phyloP scores from a whole-genome alignment of 495 filamentous ascomycete genomes.

The Lepidopterella palustris region DNA sequence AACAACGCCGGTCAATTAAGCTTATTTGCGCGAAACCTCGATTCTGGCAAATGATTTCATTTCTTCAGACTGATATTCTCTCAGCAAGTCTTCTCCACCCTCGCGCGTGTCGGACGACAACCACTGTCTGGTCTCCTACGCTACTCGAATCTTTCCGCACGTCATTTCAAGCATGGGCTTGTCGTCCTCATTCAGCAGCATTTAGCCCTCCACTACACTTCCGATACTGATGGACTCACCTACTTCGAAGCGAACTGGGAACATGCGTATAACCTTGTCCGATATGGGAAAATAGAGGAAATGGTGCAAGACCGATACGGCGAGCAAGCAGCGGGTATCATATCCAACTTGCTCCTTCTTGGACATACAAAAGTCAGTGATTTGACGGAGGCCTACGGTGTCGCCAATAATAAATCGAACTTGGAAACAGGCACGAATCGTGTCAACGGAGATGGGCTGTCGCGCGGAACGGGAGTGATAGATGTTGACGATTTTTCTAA shows the following conservation, averaged over 20 bases:
- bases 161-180: conserved; percentile 69
- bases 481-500: background rate
- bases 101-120: conserved; percentile 73
- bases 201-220: conserved; percentile 68
- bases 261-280: conserved; percentile 70
- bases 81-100: conserved; percentile 59
- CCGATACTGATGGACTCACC: conserved; percentile 54
- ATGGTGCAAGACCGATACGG: conserved; percentile 66
- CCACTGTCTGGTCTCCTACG: conserved; percentile 57
- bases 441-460: background rate
- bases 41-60: too few species aligned
- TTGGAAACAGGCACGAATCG: background rate
- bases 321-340: conserved; percentile 57
- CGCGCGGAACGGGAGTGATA: background rate
- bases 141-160: conserved; percentile 58
- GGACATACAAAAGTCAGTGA: conserved; percentile 72
- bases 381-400: conserved; percentile 45
- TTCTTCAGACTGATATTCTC: conserved; percentile 20
- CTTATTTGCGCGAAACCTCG: too few species aligned
- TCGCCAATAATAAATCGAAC: conserved; percentile 13
- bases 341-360: conserved; percentile 65
- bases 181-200: conserved; percentile 82
- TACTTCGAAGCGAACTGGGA: conserved; percentile 73
- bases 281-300: conserved; percentile 75
- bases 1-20: too few species aligned